phyloP scores from a whole-genome alignment of 805 yeast species.

The Sugiyamaella valdiviana region DNA sequence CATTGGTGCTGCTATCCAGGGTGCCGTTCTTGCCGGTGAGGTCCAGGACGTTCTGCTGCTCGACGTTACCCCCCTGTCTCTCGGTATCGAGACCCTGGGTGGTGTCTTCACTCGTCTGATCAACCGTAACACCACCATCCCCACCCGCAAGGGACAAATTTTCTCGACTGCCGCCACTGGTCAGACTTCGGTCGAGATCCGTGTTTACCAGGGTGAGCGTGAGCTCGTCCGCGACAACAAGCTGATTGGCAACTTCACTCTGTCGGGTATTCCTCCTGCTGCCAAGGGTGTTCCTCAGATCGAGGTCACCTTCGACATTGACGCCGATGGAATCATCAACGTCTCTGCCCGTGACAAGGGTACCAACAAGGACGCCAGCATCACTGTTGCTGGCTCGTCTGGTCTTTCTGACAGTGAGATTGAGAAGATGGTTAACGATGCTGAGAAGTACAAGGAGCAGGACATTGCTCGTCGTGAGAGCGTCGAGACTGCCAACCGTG shows the following conservation, averaged over 20 bases:
- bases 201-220: conserved; percentile 99
- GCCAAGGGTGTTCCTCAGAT: conserved; percentile 94
- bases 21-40: conserved; percentile 93
- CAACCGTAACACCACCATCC: conserved; percentile 91
- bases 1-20: conserved; percentile 96
- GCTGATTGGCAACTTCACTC: conserved; percentile 92
- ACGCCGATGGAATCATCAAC: conserved; percentile 95
- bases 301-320: conserved; percentile 92
- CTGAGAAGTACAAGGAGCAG: conserved; percentile 80
- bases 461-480: conserved; percentile 83
- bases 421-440: conserved; percentile 85
- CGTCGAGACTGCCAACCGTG: conserved; percentile 79
- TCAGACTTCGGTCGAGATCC: conserved; percentile 93
- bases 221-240: conserved; percentile 97
- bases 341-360: conserved; percentile 93
- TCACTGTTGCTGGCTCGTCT: conserved; percentile 93
- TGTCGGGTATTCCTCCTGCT: conserved; percentile 92
- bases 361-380: conserved; percentile 87
- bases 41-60: conserved; percentile 84
- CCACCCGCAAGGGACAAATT: conserved; percentile 93
- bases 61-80: conserved; percentile 83
- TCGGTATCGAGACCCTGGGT: conserved; percentile 97
- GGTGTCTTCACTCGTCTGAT: conserved; percentile 93
- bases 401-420: conserved; percentile 87
- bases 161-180: conserved; percentile 96